Percentiles rank a stretch among this genome's conserved stretches.
These are phyloP conservation scores for Azolla pinnata DNA, from an alignment of 75 land plant genomes.

Conservation along the genomic window DNA sequence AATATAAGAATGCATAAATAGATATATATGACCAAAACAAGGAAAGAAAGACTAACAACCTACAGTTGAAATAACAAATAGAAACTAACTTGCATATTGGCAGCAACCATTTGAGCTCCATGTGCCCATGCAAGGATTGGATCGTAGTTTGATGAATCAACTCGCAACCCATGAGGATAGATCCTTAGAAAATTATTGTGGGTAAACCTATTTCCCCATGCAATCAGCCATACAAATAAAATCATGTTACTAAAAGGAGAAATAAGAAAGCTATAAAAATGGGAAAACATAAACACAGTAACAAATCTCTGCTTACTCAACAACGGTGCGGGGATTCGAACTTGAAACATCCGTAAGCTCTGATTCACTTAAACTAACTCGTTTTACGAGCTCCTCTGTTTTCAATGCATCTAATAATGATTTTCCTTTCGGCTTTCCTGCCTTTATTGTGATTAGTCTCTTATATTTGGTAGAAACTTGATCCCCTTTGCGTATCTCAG, in stretches of 20 bases:
- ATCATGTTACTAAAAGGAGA: neutral
- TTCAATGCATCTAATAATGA: conserved; percentile 21
- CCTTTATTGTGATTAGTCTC: conserved; percentile 53
- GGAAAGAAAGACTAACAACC: neutral
- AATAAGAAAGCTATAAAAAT: neutral
- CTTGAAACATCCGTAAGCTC: conserved; percentile 35
- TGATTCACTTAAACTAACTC: conserved; percentile 65
- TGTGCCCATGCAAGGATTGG: conserved; percentile 60
- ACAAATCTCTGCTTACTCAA: conserved; percentile 30
- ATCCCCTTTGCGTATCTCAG: conserved; percentile 2
- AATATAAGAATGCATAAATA: neutral
- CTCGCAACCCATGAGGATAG: conserved; percentile 65
- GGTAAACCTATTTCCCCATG: conserved; percentile 71
- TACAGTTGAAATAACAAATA: neutral
- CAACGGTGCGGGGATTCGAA: conserved; percentile 21
- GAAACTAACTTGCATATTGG: conserved; percentile 71
- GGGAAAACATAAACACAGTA: neutral
- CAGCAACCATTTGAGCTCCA: conserved; percentile 87
- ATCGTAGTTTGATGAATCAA: conserved; percentile 69
- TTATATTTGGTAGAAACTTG: conserved; percentile 36
- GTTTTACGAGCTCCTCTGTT: conserved; percentile 36
- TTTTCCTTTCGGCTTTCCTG: conserved; percentile 42
- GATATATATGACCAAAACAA: neutral
- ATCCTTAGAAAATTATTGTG: conserved; percentile 53
- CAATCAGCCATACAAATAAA: neutral